Conservation (phyloP, 345 rosid species). For the Microthlaspi erraticum region DNA sequence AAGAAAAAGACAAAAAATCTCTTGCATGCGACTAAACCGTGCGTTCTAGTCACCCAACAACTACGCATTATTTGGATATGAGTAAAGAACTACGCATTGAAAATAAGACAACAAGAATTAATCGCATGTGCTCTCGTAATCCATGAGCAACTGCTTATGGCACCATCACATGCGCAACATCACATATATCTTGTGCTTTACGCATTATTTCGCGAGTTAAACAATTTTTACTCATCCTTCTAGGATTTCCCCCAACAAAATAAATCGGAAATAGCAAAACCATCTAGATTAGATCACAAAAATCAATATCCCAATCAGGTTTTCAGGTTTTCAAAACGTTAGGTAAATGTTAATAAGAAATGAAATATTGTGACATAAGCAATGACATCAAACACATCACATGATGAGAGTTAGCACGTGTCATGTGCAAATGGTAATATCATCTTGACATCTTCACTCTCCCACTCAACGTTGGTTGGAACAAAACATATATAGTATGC, state of each 20-base stretch:
- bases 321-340: slow-evolving; percentile 3
- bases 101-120: too few relatives aligned
- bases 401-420: slow-evolving; percentile 7
- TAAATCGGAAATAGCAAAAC: neutral
- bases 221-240: neutral
- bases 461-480: slow-evolving; percentile 1
- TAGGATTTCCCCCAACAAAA: neutral
- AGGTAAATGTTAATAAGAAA: neutral
- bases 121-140: too few relatives aligned
- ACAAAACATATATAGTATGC: neutral
- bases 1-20: too few relatives aligned
- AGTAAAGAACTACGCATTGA: too few relatives aligned
- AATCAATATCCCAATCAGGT: neutral
- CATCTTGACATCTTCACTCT: neutral
- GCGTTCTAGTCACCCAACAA: too few relatives aligned
- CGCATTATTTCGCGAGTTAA: neutral
- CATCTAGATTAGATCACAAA: neutral
- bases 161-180: too few relatives aligned
- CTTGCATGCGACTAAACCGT: too few relatives aligned
- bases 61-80: too few relatives aligned
- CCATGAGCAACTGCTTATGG: neutral
- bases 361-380: slow-evolving; percentile 1
- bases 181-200: too few relatives aligned
- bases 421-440: neutral
- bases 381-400: slow-evolving; percentile 8